Conservation (phyloP, 192 early-diverging fungal genomes). For the Coemansia sp. region DNA sequence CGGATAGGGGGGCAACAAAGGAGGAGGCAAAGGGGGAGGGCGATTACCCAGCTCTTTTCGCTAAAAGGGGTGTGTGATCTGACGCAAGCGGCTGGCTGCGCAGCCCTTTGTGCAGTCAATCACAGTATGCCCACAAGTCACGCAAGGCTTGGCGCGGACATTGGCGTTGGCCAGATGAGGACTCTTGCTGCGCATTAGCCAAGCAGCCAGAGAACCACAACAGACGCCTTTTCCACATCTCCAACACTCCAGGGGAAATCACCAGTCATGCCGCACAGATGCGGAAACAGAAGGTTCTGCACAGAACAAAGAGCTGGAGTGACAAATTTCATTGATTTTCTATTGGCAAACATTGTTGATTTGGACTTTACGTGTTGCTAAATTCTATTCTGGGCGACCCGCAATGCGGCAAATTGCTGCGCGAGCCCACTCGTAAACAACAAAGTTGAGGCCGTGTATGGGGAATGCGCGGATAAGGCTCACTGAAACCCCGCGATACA, state of each 20-base stretch:
- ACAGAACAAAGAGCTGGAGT: background rate
- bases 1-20: background rate
- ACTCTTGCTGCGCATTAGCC: slow-evolving; percentile 4
- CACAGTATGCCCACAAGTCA: slow-evolving; percentile 6
- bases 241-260: slow-evolving; percentile 3
- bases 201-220: no score
- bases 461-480: slow-evolving; percentile 77
- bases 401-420: slow-evolving; percentile 39
- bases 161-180: background rate
- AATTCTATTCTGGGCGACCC: slow-evolving; percentile 19
- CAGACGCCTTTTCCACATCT: background rate
- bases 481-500: slow-evolving; percentile 74
- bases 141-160: slow-evolving; percentile 16
- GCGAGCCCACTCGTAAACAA: slow-evolving; percentile 70
- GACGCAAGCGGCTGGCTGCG: slow-evolving; percentile 1
- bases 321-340: background rate
- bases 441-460: slow-evolving; percentile 80
- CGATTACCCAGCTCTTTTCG: background rate
- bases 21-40: slow-evolving; percentile 1
- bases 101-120: background rate
- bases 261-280: slow-evolving; percentile 2
- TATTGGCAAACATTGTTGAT: background rate
- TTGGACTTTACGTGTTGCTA: background rate
- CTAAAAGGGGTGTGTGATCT: background rate
- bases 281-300: slow-evolving; percentile 16